Evolutionary conservation across 371 early-diverging fungal genomes (phyloP), one percentile per base, ranked within the genome.

Genomic region (Catenaria anguillulae): DNA sequence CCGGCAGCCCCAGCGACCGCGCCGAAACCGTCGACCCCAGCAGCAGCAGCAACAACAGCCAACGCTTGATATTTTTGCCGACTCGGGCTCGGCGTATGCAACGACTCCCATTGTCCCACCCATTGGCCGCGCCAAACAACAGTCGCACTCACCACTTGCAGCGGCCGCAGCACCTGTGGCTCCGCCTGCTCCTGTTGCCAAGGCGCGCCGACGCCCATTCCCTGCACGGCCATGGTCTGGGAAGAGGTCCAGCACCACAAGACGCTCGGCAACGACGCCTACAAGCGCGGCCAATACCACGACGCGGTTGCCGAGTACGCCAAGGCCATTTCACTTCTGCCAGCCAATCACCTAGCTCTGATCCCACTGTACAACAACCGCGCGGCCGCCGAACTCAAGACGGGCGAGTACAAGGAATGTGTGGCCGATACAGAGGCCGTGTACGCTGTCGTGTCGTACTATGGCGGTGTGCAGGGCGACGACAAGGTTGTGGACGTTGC

Each of bases 281-380:
- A 89, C 74, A 92, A 90, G 67, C 74, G 84, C 31, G 95, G 96
- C 0, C 91, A 92, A 68, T 93, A 81, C 73, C 84, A 75, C 33
- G 87, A 87, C 13, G 92, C 96, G 0, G 86, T 85, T 46, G 67
- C 66, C 10, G 70, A 75, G 19, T 97, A 97, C 71, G 78, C 81
- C 0, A 67, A 66, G 19, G 91, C 93, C 0, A 78, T 93, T 17
- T 61, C 24, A 37, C 62, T 68, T 21, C 66, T 86, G 3, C 83
- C 82, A 5, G 36, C 66, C 6, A 76, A 77, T 26, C 92, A 91
- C 63, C 61, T 78, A 4, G 71, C 79, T 31, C 65, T 84, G n/a
- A 74, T 85, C 6, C 60, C 84, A 0, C 67, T 91, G 23, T 77
- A 71, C 68, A 93, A 92, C 72, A 95, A 96, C 72, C 85, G 93